phyloP scores from a whole-genome alignment of 441 rosid species.

The Brassica hybrid region DNA sequence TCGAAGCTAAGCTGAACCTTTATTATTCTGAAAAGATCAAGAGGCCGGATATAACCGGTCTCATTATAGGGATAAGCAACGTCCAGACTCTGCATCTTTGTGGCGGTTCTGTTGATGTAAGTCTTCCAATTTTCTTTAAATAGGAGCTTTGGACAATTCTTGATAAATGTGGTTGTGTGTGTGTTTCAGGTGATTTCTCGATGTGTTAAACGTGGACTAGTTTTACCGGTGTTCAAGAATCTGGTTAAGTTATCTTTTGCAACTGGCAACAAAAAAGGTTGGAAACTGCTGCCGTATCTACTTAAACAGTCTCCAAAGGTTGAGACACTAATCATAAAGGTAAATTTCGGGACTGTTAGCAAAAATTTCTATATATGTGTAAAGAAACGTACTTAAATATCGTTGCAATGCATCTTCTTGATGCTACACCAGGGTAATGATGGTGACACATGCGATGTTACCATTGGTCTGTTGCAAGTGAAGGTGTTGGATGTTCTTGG shows the following conservation, averaged over 20 bases:
- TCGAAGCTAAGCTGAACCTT: conserved; percentile 21
- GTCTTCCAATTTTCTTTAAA: too few species aligned
- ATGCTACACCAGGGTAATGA: background rate
- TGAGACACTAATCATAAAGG: conserved; percentile 14
- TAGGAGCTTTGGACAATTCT: background rate
- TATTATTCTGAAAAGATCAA: rapidly evolving
- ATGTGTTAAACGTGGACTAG: background rate
- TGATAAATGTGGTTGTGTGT: background rate
- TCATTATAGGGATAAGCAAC: background rate
- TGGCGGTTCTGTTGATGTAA: too few species aligned
- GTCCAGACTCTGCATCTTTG: too few species aligned
- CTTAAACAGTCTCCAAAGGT: conserved; percentile 25
- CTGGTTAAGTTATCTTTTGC: conserved; percentile 11
- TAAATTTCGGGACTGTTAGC: background rate
- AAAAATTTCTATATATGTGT: too few species aligned
- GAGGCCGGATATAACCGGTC: background rate
- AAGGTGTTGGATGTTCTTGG: conserved; percentile 5
- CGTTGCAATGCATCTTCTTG: background rate
- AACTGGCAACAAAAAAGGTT: background rate
- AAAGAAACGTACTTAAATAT: too few species aligned
- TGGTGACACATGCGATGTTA: background rate
- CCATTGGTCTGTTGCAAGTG: background rate
- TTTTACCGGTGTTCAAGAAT: conserved; percentile 24
- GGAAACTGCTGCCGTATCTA: conserved; percentile 9
- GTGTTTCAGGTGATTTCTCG: background rate